A percentile compares a stretch with the other conserved stretches of the same genome.
These are phyloP conservation scores for Xylaria venustula DNA, from an alignment of 495 filamentous ascomycete genomes.

Conservation along the genomic window DNA sequence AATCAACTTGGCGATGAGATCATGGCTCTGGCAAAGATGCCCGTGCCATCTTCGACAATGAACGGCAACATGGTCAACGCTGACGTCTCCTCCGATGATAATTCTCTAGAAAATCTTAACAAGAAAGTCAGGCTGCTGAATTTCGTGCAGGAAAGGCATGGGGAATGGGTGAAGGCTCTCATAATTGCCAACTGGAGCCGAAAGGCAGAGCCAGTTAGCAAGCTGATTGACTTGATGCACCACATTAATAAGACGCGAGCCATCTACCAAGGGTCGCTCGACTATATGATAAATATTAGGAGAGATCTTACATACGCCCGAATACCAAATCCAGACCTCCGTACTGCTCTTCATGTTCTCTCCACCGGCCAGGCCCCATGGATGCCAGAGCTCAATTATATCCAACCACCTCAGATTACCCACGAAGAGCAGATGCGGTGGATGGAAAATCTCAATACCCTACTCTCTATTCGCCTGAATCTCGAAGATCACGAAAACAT, in stretches of 20 bases:
- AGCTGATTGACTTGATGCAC: constrained; percentile 76
- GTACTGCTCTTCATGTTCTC: constrained; percentile 82
- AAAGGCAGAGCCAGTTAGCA: constrained; percentile 71
- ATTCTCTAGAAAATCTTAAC: constrained; percentile 62
- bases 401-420: constrained; percentile 69
- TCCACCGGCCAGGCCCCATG: constrained; percentile 69
- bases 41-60: constrained; percentile 42
- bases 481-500: constrained; percentile 76
- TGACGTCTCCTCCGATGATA: constrained; percentile 45
- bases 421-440: constrained; percentile 63
- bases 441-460: constrained; percentile 75
- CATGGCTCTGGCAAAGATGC: constrained; percentile 64
- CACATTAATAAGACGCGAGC: constrained; percentile 63
- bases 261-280: constrained; percentile 55
- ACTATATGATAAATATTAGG: constrained; percentile 67
- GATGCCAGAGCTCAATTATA: constrained; percentile 80
- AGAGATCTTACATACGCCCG: constrained; percentile 60
- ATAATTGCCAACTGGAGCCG: constrained; percentile 87
- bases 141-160: constrained; percentile 58
- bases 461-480: constrained; percentile 75
- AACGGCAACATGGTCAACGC: constrained; percentile 49
- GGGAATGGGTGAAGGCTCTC: constrained; percentile 80
- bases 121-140: constrained; percentile 80
- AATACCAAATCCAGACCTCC: constrained; percentile 83
- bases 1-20: constrained; percentile 71